Conservation (phyloP, 1,284 basidiomycete species). For the Trametes hirsuta region DNA sequence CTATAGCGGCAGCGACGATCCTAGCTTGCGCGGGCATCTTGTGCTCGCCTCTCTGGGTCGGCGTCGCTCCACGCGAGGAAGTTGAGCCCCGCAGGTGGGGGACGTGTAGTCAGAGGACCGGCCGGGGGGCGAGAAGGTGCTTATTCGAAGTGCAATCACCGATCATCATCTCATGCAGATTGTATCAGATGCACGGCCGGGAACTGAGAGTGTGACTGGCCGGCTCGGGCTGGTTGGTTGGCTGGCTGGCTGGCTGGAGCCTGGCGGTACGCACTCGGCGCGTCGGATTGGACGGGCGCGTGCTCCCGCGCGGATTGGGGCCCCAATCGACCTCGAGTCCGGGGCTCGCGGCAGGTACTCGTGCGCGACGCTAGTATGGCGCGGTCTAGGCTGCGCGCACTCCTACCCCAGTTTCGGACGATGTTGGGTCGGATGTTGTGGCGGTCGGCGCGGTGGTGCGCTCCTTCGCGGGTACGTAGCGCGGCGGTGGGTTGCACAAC, state of each 20-base stretch:
- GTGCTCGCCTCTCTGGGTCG: not conserved
- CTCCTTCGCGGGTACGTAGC: constrained; percentile 9
- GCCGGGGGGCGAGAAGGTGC: constrained; percentile 14
- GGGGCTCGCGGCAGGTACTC: constrained; percentile 7
- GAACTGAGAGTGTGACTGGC: not conserved
- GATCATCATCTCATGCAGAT: constrained; percentile 33
- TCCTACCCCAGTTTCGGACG: constrained; percentile 25
- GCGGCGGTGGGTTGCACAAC: too few species aligned
- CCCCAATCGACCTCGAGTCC: constrained; percentile 15
- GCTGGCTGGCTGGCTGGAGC: not conserved
- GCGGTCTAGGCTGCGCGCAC: constrained; percentile 15
- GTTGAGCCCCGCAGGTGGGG: not conserved
- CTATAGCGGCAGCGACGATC: constrained; percentile 23
- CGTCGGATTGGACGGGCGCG: not conserved
- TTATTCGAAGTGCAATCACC: constrained; percentile 26
- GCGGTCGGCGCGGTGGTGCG: constrained; percentile 1
- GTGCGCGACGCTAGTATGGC: not conserved
- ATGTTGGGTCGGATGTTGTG: constrained; percentile 14
- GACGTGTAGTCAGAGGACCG: constrained; percentile 13
- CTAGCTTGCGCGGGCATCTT: not conserved
- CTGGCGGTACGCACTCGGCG: not conserved
- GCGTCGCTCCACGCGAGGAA: constrained; percentile 1
- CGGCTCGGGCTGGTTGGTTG: too few species aligned
- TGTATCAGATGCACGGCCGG: constrained; percentile 22
- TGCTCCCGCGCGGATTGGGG: not conserved